Evolutionary conservation across 2,329 filamentous ascomycete species (phyloP), one percentile per base, ranked within the genome.

Genomic region (Ophiostoma ulmi): DNA sequence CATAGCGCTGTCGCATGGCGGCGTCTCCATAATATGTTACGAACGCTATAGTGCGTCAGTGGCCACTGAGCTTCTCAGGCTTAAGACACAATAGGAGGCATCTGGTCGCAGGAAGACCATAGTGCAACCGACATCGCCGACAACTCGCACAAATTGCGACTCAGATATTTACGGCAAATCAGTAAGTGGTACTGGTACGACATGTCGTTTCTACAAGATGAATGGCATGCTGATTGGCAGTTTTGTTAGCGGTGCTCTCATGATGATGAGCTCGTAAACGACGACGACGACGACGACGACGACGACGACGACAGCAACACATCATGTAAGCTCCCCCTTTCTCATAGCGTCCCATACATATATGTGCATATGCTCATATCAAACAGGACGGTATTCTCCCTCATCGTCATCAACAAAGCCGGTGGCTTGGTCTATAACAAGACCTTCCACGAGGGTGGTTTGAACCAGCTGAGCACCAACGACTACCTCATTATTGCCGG

Each of bases 321-420:
- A 71, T 67, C 22, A 73, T 73, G 72, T 73, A 55, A 41, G 70
- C 35, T 35, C 31, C 17, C 10, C 17, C n/a, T 13, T 14, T 36
- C 61, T 31, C 61, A 35, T 26, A 14, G 17, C 4, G 31, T 35
- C 31, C 38, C 31, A n/a, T 52, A 48, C 31, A 17, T n/a, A 14
- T 17, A 48, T 5, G 26, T 22, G 22, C 20, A 10, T 17, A 64
- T 64, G 13, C n/a, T 26, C n/a, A 58, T 17, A 5, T 48, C 44
- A 11, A 14, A 58, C 75, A 98, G 94, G 95, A 92, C 93, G 75
- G 91, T 99, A 80, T 95, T 96, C 80, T 90, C 94, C 72, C 90
- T 99, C 78, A 93, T 98, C 79, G 91, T 99, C 79, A 97, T 99
- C 84, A 98, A 97, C 85, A 99, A 99, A 86, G 94, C 95, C 74